Evolutionary conservation across 2,329 filamentous ascomycete genomes (phyloP).

Genomic region (Plenodomus lindquistii): DNA sequence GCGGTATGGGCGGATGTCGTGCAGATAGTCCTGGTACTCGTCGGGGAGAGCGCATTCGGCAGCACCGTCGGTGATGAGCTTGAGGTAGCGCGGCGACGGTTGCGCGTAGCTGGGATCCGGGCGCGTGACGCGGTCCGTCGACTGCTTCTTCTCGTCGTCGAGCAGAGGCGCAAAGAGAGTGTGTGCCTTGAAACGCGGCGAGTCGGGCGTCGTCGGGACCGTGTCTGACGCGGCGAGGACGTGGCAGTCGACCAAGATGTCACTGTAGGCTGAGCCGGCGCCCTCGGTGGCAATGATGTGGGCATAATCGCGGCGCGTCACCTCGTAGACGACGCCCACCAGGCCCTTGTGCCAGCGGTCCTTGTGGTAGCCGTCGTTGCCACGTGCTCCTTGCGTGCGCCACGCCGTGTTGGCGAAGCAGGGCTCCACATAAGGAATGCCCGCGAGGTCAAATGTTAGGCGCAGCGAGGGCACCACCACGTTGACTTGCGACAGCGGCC

Average conservation of each 20-base stretch:
- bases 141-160: slow-evolving; percentile 17
- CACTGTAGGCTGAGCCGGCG: slow-evolving; percentile 80
- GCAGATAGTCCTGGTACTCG: slow-evolving; percentile 76
- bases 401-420: slow-evolving; percentile 84
- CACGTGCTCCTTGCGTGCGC: slow-evolving; percentile 44
- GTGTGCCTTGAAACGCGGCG: slow-evolving; percentile 74
- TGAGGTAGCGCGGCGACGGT: slow-evolving; percentile 80
- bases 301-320: slow-evolving; percentile 78
- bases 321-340: slow-evolving; percentile 93
- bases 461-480: slow-evolving; percentile 78
- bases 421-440: slow-evolving; percentile 83
- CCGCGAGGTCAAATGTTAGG: slow-evolving; percentile 83
- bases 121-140: slow-evolving; percentile 56
- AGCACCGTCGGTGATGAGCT: slow-evolving; percentile 77
- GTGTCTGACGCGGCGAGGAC: slow-evolving; percentile 62
- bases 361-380: slow-evolving; percentile 51
- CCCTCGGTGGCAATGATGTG: slow-evolving; percentile 91
- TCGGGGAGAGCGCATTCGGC: slow-evolving; percentile 76
- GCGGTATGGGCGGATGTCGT: slow-evolving; percentile 69
- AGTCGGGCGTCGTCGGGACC: slow-evolving; percentile 66
- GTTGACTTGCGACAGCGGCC: slow-evolving; percentile 77
- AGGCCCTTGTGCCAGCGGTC: slow-evolving; percentile 78
- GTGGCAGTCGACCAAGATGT: slow-evolving; percentile 79
- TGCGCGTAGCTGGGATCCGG: slow-evolving; percentile 75
- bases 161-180: slow-evolving; percentile 73